Conservation (phyloP, 2,329 filamentous ascomycete species). For the Cladosporium sp. region DNA sequence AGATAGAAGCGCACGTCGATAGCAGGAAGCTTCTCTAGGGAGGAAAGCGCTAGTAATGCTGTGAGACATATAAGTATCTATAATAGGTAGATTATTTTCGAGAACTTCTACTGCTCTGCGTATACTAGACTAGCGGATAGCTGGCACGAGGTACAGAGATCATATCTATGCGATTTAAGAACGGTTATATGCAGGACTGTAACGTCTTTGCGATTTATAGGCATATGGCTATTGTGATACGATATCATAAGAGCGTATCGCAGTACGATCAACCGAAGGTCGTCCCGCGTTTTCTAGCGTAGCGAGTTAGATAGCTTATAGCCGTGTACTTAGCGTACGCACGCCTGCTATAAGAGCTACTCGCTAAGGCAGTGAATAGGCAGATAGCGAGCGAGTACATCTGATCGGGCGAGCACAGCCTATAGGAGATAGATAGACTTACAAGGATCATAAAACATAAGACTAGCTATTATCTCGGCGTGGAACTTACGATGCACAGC, state of each 20-base stretch:
- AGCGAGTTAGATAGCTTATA: constrained; percentile 27
- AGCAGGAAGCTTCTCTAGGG: too few species aligned
- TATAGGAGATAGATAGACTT: constrained; percentile 22
- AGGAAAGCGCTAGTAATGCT: too few species aligned
- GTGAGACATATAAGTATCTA: too few species aligned
- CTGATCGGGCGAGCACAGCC: constrained; percentile 19
- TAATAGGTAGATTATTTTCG: constrained; percentile 20
- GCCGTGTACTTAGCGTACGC: constrained; percentile 28
- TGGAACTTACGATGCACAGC: constrained; percentile 22
- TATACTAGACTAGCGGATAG: constrained; percentile 22
- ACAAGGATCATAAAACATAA: constrained; percentile 26
- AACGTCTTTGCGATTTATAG: constrained; percentile 29
- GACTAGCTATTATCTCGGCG: constrained; percentile 23
- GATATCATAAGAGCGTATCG: constrained; percentile 31
- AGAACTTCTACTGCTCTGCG: constrained; percentile 23
- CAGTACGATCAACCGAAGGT: constrained; percentile 30
- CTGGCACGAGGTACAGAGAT: constrained; percentile 25
- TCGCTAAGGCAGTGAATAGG: constrained; percentile 19
- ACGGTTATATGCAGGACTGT: constrained; percentile 25
- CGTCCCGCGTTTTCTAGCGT: constrained; percentile 29
- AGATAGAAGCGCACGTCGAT: constrained; percentile 20
- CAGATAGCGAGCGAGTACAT: constrained; percentile 22
- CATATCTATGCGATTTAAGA: constrained; percentile 22
- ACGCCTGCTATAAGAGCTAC: constrained; percentile 26
- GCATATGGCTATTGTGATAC: constrained; percentile 24